A percentile compares a stretch with the other conserved stretches of the same genome.
These are phyloP conservation scores for Globisporangium cystogenes DNA, from an alignment of 352 stramenopile species.

Conservation along the genomic window DNA sequence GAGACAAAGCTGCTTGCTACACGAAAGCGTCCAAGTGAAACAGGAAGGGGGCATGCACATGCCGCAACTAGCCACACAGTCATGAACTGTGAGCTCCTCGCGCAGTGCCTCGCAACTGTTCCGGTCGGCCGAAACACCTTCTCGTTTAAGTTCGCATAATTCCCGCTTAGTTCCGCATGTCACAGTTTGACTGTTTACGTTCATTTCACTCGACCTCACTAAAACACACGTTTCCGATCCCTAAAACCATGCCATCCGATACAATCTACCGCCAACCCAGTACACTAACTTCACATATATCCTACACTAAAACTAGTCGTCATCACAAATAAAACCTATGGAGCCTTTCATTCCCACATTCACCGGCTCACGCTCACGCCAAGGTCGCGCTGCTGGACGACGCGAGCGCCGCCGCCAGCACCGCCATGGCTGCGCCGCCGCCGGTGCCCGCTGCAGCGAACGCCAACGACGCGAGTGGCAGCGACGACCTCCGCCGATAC, in stretches of 20 bases:
- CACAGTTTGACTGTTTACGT: neutral
- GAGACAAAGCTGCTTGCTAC: too few relatives aligned
- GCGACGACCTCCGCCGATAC: neutral
- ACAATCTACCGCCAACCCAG: neutral
- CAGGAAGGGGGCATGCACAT: too few relatives aligned
- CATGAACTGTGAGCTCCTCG: too few relatives aligned
- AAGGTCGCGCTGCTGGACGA: conserved; percentile 1
- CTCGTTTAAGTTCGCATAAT: too few relatives aligned
- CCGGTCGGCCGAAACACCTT: neutral
- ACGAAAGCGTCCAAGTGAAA: too few relatives aligned
- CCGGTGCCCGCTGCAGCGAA: neutral
- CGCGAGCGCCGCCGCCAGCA: neutral
- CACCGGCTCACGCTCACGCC: conserved; percentile 4
- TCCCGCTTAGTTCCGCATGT: neutral
- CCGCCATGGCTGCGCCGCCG: conserved; percentile 5
- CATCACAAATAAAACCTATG: neutral
- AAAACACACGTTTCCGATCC: neutral
- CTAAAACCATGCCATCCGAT: neutral
- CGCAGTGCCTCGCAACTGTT: too few relatives aligned
- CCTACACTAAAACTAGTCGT: neutral
- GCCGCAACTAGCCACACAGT: too few relatives aligned
- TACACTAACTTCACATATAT: neutral
- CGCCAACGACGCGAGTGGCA: neutral
- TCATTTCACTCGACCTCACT: neutral
- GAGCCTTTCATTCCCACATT: neutral